Conservation (phyloP, 192 early-diverging fungal genomes). For the Backusella tarrabulga region DNA sequence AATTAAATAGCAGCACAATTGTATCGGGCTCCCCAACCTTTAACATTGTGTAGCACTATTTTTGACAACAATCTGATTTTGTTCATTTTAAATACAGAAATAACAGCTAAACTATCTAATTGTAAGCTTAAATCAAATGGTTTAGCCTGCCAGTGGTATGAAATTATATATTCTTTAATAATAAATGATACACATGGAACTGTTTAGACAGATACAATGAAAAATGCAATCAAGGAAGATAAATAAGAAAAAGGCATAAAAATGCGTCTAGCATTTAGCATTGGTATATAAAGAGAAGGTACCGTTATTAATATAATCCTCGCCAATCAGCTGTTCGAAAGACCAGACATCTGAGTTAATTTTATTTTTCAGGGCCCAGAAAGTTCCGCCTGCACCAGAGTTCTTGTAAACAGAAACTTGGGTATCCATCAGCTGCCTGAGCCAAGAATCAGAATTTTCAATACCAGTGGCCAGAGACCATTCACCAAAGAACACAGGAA, state of each 20-base stretch:
- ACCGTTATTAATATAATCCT: slow-evolving; percentile 24
- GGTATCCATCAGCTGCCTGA: slow-evolving; percentile 28
- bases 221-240: background rate
- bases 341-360: slow-evolving; percentile 32
- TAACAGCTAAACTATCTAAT: background rate
- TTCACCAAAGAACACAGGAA: slow-evolving; percentile 30
- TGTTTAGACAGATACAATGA: background rate
- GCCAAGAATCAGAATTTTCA: background rate
- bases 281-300: slow-evolving; percentile 21
- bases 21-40: background rate
- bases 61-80: background rate
- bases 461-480: slow-evolving; percentile 26
- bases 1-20: background rate
- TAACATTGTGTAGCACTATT: background rate
- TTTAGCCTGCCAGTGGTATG: background rate
- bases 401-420: slow-evolving; percentile 23
- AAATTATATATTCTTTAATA: background rate
- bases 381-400: slow-evolving; percentile 11
- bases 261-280: slow-evolving; percentile 16
- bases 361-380: slow-evolving; percentile 34
- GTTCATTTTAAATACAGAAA: no score
- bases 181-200: background rate
- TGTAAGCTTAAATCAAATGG: background rate
- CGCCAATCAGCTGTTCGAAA: slow-evolving; percentile 21
- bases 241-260: background rate